Evolutionary conservation across 441 rosid genomes (phyloP), one percentile per base, ranked within the genome.

Genomic region (Gossypium gossypioides): DNA sequence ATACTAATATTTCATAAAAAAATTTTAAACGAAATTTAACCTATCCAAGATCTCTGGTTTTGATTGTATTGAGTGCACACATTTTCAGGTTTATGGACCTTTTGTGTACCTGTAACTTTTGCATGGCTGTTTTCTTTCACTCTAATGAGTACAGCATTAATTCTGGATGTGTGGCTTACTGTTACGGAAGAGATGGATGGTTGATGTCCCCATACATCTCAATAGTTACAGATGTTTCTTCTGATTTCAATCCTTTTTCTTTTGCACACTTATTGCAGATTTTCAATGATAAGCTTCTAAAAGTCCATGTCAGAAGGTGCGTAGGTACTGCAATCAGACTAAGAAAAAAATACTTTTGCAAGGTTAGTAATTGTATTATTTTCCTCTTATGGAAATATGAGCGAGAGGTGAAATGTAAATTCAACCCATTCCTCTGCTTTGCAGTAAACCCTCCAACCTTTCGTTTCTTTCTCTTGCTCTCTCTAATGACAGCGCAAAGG

Each of bases 231-330:
- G 6, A 54, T 22, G 29, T 46, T 68, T 68, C 4, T 22, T 58
- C 27, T 42, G n/a, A 58, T 40, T 50, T 46, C 37, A 66, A n/a
- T 25, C 19, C 1, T 34, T 73, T 46, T 52, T 54, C 51, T 64
- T 40, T 75, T 82, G 85, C 88, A 89, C 94, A 84, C 84, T 77
- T 87, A 84, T 75, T 81, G 86, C 88, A 93, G 98, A 85, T 90
- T 78, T 93, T 88, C 80, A 93, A 89, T 88, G 98, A 91, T 74
- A 91, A 88, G 74, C 76, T 85, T 83, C 88, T 91, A 59, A 90
- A 84, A 78, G 82, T 93, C 74, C 88, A 83, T 16, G 89, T 89
- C 52, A 91, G 73, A 81, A 86, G 91, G 72, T 93, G 97, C 62
- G 68, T 91, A 73, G 84, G 84, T 54, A 73, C 87, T 50, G 97